Percentiles rank a stretch among this genome's conserved stretches.
phyloP scores from a whole-genome alignment of 371 early-diverging fungal species.

The Catenaria anguillulae region DNA sequence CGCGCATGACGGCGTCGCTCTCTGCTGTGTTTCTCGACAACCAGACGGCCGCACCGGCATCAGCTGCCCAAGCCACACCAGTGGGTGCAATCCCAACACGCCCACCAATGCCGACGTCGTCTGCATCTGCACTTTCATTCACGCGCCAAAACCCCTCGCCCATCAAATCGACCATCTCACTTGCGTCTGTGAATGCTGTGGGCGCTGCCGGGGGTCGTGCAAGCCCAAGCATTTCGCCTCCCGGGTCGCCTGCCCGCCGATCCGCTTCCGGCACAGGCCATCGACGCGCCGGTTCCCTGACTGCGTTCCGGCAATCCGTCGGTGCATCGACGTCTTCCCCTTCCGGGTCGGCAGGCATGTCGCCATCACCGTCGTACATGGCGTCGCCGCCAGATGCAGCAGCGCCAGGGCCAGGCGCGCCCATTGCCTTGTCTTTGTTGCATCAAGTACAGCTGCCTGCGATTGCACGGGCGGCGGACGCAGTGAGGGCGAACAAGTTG shows the following conservation, averaged over 20 bases:
- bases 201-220: background rate
- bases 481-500: background rate
- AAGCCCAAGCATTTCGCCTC: too few relatives aligned
- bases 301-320: too few relatives aligned
- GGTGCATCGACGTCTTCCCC: background rate
- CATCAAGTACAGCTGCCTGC: background rate
- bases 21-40: background rate
- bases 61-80: background rate
- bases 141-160: too few relatives aligned
- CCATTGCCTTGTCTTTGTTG: background rate
- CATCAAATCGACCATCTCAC: background rate
- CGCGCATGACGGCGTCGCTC: background rate
- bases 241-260: too few relatives aligned
- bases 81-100: too few relatives aligned
- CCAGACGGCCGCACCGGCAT: background rate
- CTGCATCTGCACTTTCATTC: background rate
- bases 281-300: too few relatives aligned
- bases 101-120: background rate
- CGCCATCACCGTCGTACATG: background rate
- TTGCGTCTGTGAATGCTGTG: background rate
- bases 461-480: background rate
- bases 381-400: background rate
- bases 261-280: too few relatives aligned
- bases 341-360: too few relatives aligned
- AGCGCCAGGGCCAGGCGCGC: background rate